Evolutionary conservation across 345 rosid species (phyloP), one percentile per base, ranked within the genome.

Genomic region (Pugionium cornutum): DNA sequence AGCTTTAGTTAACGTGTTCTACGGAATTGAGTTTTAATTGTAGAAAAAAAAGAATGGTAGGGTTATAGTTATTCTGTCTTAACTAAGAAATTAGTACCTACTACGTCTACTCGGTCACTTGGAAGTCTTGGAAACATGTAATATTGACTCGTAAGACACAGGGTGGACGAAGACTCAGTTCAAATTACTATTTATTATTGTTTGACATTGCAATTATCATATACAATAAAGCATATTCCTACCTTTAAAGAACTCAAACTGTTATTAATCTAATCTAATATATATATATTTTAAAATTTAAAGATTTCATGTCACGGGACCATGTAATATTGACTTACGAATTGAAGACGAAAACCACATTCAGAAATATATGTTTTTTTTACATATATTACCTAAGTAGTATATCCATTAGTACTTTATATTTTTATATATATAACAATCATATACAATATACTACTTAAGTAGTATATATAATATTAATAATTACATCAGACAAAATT

Each of bases 111-210:
- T 32, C 18, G 53, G 58, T 63, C 64, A 55, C 58, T 51, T 48
- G 45, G 58, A 18, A 18, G 18, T 18, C 18, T 18, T 18, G 18
- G 18, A 18, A 48, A 71, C 65, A 63, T 49, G 59, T 64, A 71
- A 46, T 6, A 56, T 39, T 63, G 69, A 63, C 58, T 56, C 32
- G 56, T 36, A 37, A 18, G 42, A 44, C 18, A 61, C 6, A 3
- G 41, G 18, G 62, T 28, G 41, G 70, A 64, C 59, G 40, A 63
- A 71, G 75, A 64, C 70, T 52, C 39, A 27, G 65, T 41, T 71
- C 59, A 39, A 40, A 9, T 10, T 5, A 7, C 51, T 31, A 6
- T 32, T 6, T 31, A 46, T 46, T 18, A 46, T 37, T 37, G 29
- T 53, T 70, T 70, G 75, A 62, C 75, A 54, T 53, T 54, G 43